These are phyloP conservation scores for Tricholoma hemisulphureum DNA, from an alignment of 768 basidiomycete genomes.

Conservation along the genomic window DNA sequence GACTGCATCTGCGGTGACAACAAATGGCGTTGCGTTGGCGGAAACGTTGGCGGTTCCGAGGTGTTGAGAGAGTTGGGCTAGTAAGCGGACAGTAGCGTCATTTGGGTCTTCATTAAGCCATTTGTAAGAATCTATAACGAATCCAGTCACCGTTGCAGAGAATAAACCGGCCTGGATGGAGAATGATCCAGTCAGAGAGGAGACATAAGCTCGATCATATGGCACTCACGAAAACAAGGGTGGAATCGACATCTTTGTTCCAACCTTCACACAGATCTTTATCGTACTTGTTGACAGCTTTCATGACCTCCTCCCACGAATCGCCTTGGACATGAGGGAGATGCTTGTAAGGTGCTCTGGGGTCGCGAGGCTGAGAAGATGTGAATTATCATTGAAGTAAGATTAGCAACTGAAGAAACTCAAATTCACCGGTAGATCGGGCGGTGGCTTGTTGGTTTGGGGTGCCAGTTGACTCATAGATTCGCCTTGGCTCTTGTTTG, in stretches of 20 bases:
- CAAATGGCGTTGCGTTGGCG: neutral
- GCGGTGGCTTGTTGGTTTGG: too few relatives aligned
- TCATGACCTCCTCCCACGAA: neutral
- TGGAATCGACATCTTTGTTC: neutral
- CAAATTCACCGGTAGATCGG: too few relatives aligned
- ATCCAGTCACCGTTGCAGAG: neutral
- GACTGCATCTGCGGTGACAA: neutral
- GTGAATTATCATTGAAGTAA: too few relatives aligned
- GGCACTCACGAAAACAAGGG: neutral
- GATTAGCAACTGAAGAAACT: too few relatives aligned
- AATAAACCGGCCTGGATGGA: neutral
- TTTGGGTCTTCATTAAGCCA: neutral
- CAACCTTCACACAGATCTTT: neutral
- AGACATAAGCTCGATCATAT: neutral
- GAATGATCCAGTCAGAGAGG: neutral
- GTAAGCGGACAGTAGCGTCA: neutral
- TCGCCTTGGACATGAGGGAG: neutral
- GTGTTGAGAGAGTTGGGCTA: neutral
- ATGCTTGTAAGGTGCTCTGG: neutral
- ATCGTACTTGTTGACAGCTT: neutral
- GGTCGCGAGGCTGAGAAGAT: neutral
- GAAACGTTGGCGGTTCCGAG: neutral
- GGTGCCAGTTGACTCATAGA: too few relatives aligned
- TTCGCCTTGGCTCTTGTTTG: too few relatives aligned
- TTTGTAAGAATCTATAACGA: neutral